A percentile compares a stretch with the other conserved stretches of the same genome.
Evolutionary conservation across 345 rosid species (phyloP).

Genomic region (Ricinus communis): DNA sequence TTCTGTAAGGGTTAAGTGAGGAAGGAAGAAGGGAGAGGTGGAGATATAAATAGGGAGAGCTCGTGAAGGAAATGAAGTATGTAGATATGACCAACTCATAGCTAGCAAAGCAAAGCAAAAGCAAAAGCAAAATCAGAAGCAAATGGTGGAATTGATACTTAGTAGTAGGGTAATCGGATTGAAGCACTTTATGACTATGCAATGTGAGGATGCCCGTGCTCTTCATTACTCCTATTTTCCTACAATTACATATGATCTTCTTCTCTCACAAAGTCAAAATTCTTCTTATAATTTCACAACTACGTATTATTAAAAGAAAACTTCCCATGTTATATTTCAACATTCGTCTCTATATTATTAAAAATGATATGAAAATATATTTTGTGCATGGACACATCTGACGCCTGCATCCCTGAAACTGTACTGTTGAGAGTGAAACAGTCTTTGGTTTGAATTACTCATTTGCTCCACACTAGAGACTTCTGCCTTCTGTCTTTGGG

Average conservation of each 20-base stretch:
- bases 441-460: too few species aligned
- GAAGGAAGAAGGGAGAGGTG: not conserved
- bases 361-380: too few species aligned
- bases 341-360: too few species aligned
- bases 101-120: slow-evolving; percentile 23
- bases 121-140: too few species aligned
- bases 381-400: too few species aligned
- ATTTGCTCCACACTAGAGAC: too few species aligned
- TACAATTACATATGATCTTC: not conserved
- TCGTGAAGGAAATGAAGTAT: slow-evolving; percentile 27
- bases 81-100: slow-evolving; percentile 15
- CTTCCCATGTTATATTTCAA: too few species aligned
- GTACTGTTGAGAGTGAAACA: too few species aligned
- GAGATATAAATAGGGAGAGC: slow-evolving; percentile 33
- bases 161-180: slow-evolving; percentile 4
- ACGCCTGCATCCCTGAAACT: too few species aligned
- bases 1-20: too few species aligned
- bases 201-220: slow-evolving; percentile 48
- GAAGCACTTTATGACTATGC: slow-evolving; percentile 28
- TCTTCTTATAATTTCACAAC: slow-evolving; percentile 2
- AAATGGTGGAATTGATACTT: not conserved
- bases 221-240: slow-evolving; percentile 33
- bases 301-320: too few species aligned
- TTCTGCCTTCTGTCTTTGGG: too few species aligned
- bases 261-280: slow-evolving; percentile 15